A percentile compares a stretch with the other conserved stretches of the same genome.
Evolutionary conservation across 495 filamentous ascomycete species (phyloP).

Genomic region (Aspergillus coremiiformis): DNA sequence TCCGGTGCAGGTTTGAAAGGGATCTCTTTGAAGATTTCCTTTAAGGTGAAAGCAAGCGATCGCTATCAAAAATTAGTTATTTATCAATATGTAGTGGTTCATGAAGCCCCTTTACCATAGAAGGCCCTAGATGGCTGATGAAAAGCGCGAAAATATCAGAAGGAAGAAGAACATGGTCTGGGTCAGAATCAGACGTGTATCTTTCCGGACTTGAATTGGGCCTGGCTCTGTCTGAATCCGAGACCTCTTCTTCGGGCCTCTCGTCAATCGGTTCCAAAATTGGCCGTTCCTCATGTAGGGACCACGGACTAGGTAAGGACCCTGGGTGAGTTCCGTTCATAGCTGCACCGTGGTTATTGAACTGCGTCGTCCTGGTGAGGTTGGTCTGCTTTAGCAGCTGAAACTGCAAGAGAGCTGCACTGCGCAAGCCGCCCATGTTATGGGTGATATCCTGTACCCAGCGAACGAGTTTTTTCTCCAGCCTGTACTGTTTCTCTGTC

Average conservation of each 20-base stretch:
- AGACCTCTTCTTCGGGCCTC: constrained; percentile 52
- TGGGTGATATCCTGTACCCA: constrained; percentile 84
- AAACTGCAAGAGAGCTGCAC: constrained; percentile 85
- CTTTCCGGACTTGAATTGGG: constrained; percentile 10
- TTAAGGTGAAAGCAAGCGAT: constrained; percentile 82
- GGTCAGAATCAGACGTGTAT: constrained; percentile 8
- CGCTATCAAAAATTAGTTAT: constrained; percentile 45
- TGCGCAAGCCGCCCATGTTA: constrained; percentile 83
- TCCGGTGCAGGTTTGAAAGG: constrained; percentile 63
- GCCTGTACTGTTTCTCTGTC: constrained; percentile 70
- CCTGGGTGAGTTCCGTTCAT: constrained; percentile 9
- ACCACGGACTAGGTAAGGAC: constrained; percentile 27
- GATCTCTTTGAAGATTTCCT: constrained; percentile 78
- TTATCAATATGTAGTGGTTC: not conserved
- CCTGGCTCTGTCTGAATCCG: constrained; percentile 27
- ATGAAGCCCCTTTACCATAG: constrained; percentile 54
- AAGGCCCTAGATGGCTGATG: constrained; percentile 78
- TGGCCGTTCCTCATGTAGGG: constrained; percentile 31
- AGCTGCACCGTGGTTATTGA: constrained; percentile 3
- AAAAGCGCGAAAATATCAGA: constrained; percentile 83
- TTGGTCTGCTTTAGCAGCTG: constrained; percentile 61
- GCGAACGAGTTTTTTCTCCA: constrained; percentile 72
- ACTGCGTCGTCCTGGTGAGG: constrained; percentile 13
- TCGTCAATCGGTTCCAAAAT: constrained; percentile 60
- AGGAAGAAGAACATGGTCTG: constrained; percentile 38